A percentile compares a stretch with the other conserved stretches of the same genome.
Conservation (phyloP, 2,329 filamentous ascomycete species). For the Claviceps pusilla region DNA sequence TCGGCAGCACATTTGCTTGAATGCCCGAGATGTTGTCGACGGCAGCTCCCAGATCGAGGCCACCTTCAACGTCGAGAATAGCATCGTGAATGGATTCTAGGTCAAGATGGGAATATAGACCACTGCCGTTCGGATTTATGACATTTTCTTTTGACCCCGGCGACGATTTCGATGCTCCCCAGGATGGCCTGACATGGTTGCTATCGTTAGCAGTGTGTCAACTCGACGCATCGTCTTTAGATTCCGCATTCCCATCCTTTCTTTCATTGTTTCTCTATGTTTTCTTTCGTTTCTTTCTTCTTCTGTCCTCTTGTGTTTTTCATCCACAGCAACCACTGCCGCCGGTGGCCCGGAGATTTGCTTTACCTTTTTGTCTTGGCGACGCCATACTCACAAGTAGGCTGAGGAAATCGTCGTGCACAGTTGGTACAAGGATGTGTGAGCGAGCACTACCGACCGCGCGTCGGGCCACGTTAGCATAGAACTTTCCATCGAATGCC, state of each 20-base stretch:
- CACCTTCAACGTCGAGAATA: conserved; percentile 18
- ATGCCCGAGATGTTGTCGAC: conserved; percentile 3
- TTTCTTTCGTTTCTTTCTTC: too few relatives aligned
- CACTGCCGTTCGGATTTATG: conserved; percentile 5
- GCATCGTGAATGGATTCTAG: conserved; percentile 20
- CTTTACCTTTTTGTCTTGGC: conserved; percentile 12
- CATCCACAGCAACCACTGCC: background rate
- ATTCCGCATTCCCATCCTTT: too few relatives aligned
- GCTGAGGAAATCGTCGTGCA: conserved; percentile 35
- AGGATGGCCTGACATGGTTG: background rate
- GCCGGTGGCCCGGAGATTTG: background rate
- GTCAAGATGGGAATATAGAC: conserved; percentile 23
- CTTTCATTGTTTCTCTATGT: too few relatives aligned
- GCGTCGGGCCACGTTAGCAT: background rate
- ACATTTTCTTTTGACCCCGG: conserved; percentile 9
- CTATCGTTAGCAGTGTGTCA: background rate
- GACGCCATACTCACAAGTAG: conserved; percentile 30
- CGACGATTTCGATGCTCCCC: background rate
- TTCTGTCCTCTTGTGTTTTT: too few relatives aligned
- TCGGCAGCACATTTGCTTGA: conserved; percentile 1
- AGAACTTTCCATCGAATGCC: background rate
- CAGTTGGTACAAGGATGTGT: conserved; percentile 40
- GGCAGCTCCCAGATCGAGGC: conserved; percentile 2
- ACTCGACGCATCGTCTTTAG: background rate
- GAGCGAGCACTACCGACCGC: conserved; percentile 31